Conservation (phyloP, 306 rosid genomes). For the Lathyrus tuberosus region DNA sequence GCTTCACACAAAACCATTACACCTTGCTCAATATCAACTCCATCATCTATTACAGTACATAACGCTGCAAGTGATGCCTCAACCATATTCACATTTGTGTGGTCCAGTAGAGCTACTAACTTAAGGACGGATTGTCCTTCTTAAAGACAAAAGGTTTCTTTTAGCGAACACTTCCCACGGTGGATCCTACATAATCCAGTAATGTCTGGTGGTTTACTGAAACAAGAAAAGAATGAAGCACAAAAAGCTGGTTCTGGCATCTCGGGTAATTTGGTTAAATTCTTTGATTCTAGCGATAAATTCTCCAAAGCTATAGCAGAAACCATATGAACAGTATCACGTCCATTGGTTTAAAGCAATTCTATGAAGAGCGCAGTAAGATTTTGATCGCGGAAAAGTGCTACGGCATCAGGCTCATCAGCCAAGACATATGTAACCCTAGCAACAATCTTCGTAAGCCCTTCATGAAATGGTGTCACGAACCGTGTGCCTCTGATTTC, state of each 20-base stretch:
- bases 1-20: conserved; percentile 70
- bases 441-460: conserved; percentile 84
- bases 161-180: no score
- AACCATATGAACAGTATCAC: conserved; percentile 89
- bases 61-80: conserved; percentile 96
- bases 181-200: conserved; percentile 78
- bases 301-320: conserved; percentile 93
- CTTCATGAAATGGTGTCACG: conserved; percentile 84
- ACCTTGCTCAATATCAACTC: conserved; percentile 81
- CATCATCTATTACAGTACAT: conserved; percentile 84
- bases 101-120: no score
- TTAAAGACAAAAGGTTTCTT: no score
- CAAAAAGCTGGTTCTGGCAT: no score
- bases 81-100: no score
- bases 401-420: conserved; percentile 73
- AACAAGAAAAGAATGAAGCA: no score
- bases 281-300: no score
- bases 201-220: no score
- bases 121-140: no score
- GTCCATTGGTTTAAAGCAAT: conserved; percentile 82
- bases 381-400: conserved; percentile 69
- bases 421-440: conserved; percentile 76
- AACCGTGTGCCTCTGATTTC: conserved; percentile 79
- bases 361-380: conserved; percentile 77
- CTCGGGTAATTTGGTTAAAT: no score